Conservation (phyloP, 352 stramenopile genomes). For the Plasmopara muralis region DNA sequence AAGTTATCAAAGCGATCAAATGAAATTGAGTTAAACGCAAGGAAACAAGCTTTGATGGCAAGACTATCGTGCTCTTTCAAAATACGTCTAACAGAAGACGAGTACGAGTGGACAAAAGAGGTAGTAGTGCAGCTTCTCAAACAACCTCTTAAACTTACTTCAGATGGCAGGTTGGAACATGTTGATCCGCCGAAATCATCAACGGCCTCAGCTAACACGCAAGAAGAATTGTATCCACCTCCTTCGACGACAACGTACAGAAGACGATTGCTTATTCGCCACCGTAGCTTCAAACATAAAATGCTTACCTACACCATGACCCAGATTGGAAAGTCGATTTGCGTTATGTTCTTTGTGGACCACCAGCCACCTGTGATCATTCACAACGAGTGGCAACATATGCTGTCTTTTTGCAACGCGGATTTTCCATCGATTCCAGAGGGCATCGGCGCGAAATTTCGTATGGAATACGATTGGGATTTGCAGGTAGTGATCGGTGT, state of each 20-base stretch:
- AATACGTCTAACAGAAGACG: conserved; percentile 25
- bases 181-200: conserved; percentile 15
- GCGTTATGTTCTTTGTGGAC: conserved; percentile 68
- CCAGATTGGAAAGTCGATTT: conserved; percentile 36
- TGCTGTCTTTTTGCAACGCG: conserved; percentile 46
- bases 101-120: conserved; percentile 46
- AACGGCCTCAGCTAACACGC: conserved; percentile 4
- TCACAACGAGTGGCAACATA: conserved; percentile 54
- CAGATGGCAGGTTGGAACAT: conserved; percentile 23
- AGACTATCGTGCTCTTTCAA: conserved; percentile 48
- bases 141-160: conserved; percentile 27
- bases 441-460: conserved; percentile 40
- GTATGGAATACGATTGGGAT: conserved; percentile 74
- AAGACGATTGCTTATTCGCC: conserved; percentile 53
- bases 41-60: conserved; percentile 27
- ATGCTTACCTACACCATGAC: conserved; percentile 73
- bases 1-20: conserved; percentile 36
- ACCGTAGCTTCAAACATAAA: conserved; percentile 37
- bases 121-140: conserved; percentile 35
- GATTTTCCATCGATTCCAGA: conserved; percentile 41
- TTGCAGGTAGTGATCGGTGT: conserved; percentile 19
- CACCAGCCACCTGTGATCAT: conserved; percentile 54
- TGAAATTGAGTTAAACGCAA: conserved; percentile 20
- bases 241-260: conserved; percentile 41
- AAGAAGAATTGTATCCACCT: conserved; percentile 30